Evolutionary conservation across 148 eudicot species (phyloP).

Genomic region (Tetragonia tetragonoides): DNA sequence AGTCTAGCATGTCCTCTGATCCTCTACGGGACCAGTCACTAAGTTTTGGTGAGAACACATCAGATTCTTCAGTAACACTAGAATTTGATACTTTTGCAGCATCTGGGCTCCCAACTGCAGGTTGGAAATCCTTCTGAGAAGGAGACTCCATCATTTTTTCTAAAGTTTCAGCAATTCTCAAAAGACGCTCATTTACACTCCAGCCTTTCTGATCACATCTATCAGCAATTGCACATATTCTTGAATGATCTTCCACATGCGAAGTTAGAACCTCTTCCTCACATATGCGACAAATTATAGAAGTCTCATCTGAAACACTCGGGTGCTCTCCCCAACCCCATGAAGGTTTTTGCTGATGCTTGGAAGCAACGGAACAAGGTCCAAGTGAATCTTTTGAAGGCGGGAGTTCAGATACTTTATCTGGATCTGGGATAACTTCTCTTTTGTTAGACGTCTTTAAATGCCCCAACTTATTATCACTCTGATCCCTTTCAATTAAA

Average conservation of each 20-base stretch:
- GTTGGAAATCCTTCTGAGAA: constrained; percentile 70
- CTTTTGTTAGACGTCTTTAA: constrained; percentile 34
- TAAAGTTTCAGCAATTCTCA: constrained; percentile 81
- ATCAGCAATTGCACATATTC: constrained; percentile 94
- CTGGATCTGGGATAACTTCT: constrained; percentile 36
- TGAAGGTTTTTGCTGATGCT: constrained; percentile 77
- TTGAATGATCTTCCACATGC: constrained; percentile 97
- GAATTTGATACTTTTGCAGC: constrained; percentile 84
- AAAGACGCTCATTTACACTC: constrained; percentile 82
- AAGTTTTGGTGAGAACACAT: constrained; percentile 77
- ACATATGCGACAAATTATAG: constrained; percentile 96
- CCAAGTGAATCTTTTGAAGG: constrained; percentile 54
- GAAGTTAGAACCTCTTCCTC: constrained; percentile 96
- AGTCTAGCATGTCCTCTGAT: constrained; percentile 95
- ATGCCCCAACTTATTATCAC: constrained; percentile 42
- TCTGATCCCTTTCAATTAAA: constrained; percentile 33
- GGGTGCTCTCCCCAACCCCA: constrained; percentile 94
- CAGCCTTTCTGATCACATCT: constrained; percentile 95
- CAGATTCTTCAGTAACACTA: constrained; percentile 92
- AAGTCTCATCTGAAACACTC: constrained; percentile 66
- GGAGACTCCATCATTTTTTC: constrained; percentile 80
- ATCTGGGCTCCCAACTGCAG: constrained; percentile 77
- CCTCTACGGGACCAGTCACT: constrained; percentile 99
- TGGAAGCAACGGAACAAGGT: constrained; percentile 41
- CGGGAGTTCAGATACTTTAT: constrained; percentile 53